phyloP scores from a whole-genome alignment of 257 asterid genomes.

The Pogostemon cablin region DNA sequence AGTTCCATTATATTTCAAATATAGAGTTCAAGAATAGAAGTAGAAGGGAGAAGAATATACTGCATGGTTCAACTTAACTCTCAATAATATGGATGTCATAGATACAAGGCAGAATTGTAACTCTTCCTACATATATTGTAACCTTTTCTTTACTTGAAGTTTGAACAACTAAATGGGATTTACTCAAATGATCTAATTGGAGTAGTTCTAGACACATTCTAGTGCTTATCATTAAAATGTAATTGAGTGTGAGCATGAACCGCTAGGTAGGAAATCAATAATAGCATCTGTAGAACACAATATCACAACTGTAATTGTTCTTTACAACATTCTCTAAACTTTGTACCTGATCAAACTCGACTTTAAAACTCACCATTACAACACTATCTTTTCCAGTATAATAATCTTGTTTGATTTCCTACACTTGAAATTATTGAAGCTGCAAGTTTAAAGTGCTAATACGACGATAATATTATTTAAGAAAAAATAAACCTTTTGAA shows the following conservation, averaged over 20 bases:
- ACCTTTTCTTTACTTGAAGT: too few relatives aligned
- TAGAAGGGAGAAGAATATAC: too few relatives aligned
- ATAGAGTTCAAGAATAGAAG: too few relatives aligned
- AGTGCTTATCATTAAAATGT: background rate
- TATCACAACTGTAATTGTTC: conserved; percentile 74
- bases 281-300: conserved; percentile 66
- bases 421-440: conserved; percentile 85
- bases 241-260: background rate
- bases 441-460: conserved; percentile 38
- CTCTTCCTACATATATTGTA: too few relatives aligned
- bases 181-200: background rate
- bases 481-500: background rate
- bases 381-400: conserved; percentile 84
- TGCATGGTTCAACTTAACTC: too few relatives aligned
- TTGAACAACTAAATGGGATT: too few relatives aligned
- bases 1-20: too few relatives aligned
- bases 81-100: too few relatives aligned
- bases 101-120: too few relatives aligned
- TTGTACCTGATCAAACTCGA: conserved; percentile 73
- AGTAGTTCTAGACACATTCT: conserved; percentile 8
- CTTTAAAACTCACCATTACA: conserved; percentile 78
- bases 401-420: conserved; percentile 93
- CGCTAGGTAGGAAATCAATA: conserved; percentile 10
- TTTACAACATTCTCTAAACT: conserved; percentile 84
- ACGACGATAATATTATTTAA: background rate